Percentiles rank a stretch among this genome's conserved stretches.
Evolutionary conservation across 768 basidiomycete genomes (phyloP).

Genomic region (Termitomyces sp.): DNA sequence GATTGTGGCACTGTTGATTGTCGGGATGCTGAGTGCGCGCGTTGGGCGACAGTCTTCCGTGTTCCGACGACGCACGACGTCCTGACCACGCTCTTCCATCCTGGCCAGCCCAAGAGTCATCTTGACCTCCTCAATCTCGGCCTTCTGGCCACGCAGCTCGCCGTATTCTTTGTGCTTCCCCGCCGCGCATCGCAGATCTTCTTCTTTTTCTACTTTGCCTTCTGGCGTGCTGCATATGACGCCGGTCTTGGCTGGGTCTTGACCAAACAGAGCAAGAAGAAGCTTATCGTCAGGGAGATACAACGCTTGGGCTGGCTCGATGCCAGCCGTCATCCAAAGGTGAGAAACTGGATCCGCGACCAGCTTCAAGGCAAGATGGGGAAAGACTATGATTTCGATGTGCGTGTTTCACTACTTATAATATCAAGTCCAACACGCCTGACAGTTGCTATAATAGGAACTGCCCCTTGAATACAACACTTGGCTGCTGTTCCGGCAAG

Average conservation of each 20-base stretch:
- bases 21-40: background rate
- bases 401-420: slow-evolving; percentile 11
- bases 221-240: slow-evolving; percentile 92
- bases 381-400: slow-evolving; percentile 88
- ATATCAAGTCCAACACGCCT: background rate
- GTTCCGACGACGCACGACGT: slow-evolving; percentile 93
- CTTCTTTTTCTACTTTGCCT: slow-evolving; percentile 87
- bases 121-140: slow-evolving; percentile 83
- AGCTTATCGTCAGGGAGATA: slow-evolving; percentile 86
- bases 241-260: slow-evolving; percentile 91
- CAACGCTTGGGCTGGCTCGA: slow-evolving; percentile 89
- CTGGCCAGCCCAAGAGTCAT: slow-evolving; percentile 80
- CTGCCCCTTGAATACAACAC: slow-evolving; percentile 92
- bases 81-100: slow-evolving; percentile 79
- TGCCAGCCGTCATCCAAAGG: slow-evolving; percentile 48
- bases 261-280: slow-evolving; percentile 92
- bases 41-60: slow-evolving; percentile 63
- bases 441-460: slow-evolving; percentile 41
- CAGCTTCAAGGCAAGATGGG: slow-evolving; percentile 94
- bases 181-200: slow-evolving; percentile 51
- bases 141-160: slow-evolving; percentile 69
- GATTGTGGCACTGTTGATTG: slow-evolving; percentile 14
- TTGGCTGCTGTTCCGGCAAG: slow-evolving; percentile 93
- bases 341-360: slow-evolving; percentile 78
- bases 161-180: slow-evolving; percentile 67